Base-by-base conservation (phyloP, 2,329 filamentous ascomycete species). In the Fusarium duplospermum region DNA sequence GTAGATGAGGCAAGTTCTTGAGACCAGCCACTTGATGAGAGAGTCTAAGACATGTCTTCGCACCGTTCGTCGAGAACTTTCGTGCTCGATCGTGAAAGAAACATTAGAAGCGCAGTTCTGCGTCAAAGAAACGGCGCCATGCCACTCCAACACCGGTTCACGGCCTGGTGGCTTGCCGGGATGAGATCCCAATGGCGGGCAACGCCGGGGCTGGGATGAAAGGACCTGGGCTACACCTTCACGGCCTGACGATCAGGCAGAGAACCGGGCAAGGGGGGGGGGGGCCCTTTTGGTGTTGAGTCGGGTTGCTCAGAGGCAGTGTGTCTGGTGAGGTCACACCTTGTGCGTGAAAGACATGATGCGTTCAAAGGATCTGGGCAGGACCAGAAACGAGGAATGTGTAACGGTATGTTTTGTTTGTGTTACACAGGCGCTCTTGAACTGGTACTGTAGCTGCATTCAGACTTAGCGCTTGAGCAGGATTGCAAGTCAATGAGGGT, bases 371-470 rank as follows among this genome's bases (percentile, higher is more conserved):
- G 61, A 71, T 69, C 71, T 65, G 60, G 72, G 66, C 68, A 76
- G 67, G 50, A 71, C 64, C 36, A 73, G 76, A 76, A 77, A 79
- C 73, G 74, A 78, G 74, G 70, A 47, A 66, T 71, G 77, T 77
- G 64, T 31, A 70, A 73, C 71, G 62, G 60, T 52, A 68, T 70
- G 72, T 63, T 75, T 62, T 74, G 74, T 74, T 80, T 78, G 76
- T 75, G 78, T 77, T 58, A 66, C 76, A 74, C 69, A 69, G 50
- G 59, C 29, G 29, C 59, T 47, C 45, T 52, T 69, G 47, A 62
- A 40, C 42, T 58, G 64, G 64, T 47, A 24, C 42, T 47, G 20
- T 71, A 65, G 60, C 62, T 70, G 69, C 66, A 67, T 67, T 72
- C 62, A 71, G 56, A 50, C 22, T 59, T 68, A 64, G 50, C 52